phyloP scores from a whole-genome alignment of 768 basidiomycete species.

The Macrolepiota fuliginosa region DNA sequence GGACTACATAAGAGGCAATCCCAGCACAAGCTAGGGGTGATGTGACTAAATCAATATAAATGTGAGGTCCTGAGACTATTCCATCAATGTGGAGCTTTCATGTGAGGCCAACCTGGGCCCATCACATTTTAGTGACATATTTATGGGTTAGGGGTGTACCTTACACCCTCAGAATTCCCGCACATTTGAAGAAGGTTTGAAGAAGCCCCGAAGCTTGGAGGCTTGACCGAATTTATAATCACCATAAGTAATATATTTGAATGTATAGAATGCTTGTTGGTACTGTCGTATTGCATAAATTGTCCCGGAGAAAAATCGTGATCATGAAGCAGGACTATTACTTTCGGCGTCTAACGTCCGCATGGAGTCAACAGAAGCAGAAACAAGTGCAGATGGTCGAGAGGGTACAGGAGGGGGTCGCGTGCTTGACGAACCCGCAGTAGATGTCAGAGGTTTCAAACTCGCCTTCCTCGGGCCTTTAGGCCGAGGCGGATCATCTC shows the following conservation, averaged over 20 bases:
- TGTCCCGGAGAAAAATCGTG: not conserved
- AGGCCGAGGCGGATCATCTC: not conserved
- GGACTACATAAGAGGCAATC: no score
- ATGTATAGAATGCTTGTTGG: not conserved
- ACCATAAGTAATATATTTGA: not conserved
- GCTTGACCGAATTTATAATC: no score
- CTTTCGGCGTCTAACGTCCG: not conserved
- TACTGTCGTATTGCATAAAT: not conserved
- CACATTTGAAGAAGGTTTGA: no score
- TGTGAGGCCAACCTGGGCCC: no score
- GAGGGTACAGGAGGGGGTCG: not conserved
- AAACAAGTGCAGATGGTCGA: not conserved
- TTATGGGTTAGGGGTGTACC: no score
- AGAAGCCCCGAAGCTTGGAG: no score
- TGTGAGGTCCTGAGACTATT: no score
- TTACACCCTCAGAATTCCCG: no score
- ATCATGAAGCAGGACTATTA: not conserved
- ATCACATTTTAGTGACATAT: no score
- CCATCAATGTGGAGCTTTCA: no score
- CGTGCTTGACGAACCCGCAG: not conserved
- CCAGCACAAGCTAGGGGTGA: no score
- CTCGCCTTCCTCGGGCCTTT: constrained; percentile 11
- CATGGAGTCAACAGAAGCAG: not conserved
- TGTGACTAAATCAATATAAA: no score
- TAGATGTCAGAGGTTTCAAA: not conserved